Evolutionary conservation across 2,329 filamentous ascomycete species (phyloP).

Genomic region (Emergomyces orientalis): DNA sequence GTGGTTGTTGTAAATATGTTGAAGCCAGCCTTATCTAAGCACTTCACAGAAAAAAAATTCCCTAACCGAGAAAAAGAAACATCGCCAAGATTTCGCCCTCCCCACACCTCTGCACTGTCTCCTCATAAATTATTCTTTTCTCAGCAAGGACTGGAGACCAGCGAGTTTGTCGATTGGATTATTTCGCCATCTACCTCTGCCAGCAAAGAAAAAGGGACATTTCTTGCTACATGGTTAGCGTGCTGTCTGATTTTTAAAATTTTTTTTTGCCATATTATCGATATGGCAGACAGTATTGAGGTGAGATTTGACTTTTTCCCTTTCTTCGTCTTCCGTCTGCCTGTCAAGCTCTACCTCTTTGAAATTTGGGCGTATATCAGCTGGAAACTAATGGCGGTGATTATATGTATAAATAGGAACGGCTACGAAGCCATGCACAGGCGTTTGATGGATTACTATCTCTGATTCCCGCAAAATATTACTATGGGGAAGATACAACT

Average conservation of each 20-base stretch:
- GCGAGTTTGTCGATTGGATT: neutral
- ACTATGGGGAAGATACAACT: conserved; percentile 76
- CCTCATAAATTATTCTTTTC: conserved; percentile 10
- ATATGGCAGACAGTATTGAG: conserved; percentile 18
- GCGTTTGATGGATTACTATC: conserved; percentile 82
- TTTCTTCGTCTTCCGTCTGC: neutral
- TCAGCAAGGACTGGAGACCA: neutral
- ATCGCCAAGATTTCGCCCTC: conserved; percentile 15
- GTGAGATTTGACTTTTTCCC: conserved; percentile 8
- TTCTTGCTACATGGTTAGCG: neutral
- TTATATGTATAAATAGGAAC: conserved; percentile 33
- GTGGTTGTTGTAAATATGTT: no score
- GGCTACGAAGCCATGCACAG: conserved; percentile 49
- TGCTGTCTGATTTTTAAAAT: no score
- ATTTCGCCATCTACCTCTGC: neutral
- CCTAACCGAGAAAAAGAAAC: conserved; percentile 8
- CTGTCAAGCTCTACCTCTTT: neutral
- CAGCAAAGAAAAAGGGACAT: neutral
- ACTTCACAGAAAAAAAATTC: neutral
- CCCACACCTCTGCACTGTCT: conserved; percentile 7
- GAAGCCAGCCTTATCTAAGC: conserved; percentile 1
- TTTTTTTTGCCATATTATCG: neutral
- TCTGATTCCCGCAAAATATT: conserved; percentile 80
- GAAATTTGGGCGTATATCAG: neutral
- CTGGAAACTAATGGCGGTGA: conserved; percentile 17